Percentiles rank a stretch among this genome's conserved stretches.
Conservation (phyloP, 352 stramenopile genomes). For the Phytophthora lateralis region DNA sequence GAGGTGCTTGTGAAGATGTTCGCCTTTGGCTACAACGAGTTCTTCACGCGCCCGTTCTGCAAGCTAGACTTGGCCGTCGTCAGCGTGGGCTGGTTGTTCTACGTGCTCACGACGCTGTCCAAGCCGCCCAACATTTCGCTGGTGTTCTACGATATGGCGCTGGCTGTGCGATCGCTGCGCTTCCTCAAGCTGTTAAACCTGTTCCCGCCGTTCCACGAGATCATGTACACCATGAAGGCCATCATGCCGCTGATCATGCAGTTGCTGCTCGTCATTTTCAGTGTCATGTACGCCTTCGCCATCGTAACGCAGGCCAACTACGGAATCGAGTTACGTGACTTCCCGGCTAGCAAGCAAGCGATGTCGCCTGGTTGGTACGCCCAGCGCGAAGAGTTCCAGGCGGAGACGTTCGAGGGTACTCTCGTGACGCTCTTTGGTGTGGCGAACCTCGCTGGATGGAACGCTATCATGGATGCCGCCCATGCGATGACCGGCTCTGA, state of each 20-base stretch:
- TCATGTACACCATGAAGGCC: conserved; percentile 85
- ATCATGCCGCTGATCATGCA: conserved; percentile 83
- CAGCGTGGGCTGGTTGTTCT: conserved; percentile 81
- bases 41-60: conserved; percentile 82
- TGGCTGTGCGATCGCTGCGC: conserved; percentile 76
- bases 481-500: conserved; percentile 65
- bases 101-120: conserved; percentile 68
- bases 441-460: conserved; percentile 76
- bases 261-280: conserved; percentile 83
- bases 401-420: conserved; percentile 77
- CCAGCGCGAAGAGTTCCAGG: conserved; percentile 75
- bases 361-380: conserved; percentile 70
- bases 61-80: conserved; percentile 77
- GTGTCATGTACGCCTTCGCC: conserved; percentile 84
- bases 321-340: conserved; percentile 60
- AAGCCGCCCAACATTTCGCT: conserved; percentile 66
- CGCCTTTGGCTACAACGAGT: conserved; percentile 76
- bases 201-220: conserved; percentile 84
- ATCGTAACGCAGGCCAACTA: conserved; percentile 86
- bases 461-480: conserved; percentile 81
- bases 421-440: conserved; percentile 83
- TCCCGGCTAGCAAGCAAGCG: conserved; percentile 48
- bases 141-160: conserved; percentile 78
- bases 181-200: conserved; percentile 86
- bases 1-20: conserved; percentile 82